phyloP scores from a whole-genome alignment of 306 rosid species.

The Dicorynia guianensis region DNA sequence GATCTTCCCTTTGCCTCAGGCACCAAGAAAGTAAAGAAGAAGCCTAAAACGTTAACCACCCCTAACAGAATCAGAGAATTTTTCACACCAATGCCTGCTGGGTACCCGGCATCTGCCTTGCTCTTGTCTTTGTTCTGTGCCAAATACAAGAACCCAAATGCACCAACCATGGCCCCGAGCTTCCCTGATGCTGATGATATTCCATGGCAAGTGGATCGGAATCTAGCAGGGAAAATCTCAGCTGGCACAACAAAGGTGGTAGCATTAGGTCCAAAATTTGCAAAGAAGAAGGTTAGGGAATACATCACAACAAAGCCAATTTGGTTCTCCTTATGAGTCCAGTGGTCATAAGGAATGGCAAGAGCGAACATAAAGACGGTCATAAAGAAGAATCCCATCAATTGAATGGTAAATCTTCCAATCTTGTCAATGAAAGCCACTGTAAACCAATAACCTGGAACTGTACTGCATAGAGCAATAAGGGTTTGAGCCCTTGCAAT shows the following conservation, averaged over 20 bases:
- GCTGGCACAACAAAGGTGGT: conserved; percentile 88
- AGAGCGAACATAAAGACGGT: conserved; percentile 83
- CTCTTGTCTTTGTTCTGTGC: conserved; percentile 73
- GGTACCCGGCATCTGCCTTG: conserved; percentile 82
- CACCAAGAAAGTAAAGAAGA: conserved; percentile 67
- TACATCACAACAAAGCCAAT: conserved; percentile 74
- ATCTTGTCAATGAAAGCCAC: conserved; percentile 74
- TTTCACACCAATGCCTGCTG: conserved; percentile 78
- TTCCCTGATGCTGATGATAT: conserved; percentile 77
- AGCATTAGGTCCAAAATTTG: conserved; percentile 85
- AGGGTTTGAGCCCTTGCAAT: conserved; percentile 83
- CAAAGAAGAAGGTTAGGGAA: conserved; percentile 78
- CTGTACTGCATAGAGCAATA: conserved; percentile 80
- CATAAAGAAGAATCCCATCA: conserved; percentile 90
- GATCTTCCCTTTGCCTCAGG: conserved; percentile 86
- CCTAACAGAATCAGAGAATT: conserved; percentile 66
- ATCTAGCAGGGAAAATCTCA: conserved; percentile 78
- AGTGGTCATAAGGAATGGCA: conserved; percentile 84
- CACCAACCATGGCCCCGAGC: conserved; percentile 84
- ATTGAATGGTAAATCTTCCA: conserved; percentile 71
- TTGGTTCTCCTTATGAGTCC: conserved; percentile 71
- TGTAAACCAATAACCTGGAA: conserved; percentile 84
- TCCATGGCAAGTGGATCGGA: conserved; percentile 79
- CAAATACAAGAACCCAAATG: conserved; percentile 84
- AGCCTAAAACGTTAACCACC: conserved; percentile 63